Conservation (phyloP, 2,329 filamentous ascomycete genomes). For the Trichothecium sympodiale region DNA sequence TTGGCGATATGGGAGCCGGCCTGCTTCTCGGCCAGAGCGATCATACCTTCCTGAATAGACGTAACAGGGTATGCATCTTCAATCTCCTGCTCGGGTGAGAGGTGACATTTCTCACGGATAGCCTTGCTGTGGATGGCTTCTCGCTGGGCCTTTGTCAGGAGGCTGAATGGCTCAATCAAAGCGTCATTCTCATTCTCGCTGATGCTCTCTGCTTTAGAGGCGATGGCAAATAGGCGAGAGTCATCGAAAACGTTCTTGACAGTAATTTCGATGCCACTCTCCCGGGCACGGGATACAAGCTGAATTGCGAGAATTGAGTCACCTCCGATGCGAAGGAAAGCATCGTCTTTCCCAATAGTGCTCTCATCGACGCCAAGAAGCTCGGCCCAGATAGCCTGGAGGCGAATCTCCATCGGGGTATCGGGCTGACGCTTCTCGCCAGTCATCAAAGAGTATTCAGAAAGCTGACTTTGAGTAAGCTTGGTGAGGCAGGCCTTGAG, state of each 20-base stretch:
- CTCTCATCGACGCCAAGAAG: constrained; percentile 1
- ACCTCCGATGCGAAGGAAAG: constrained; percentile 9
- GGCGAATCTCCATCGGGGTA: constrained; percentile 12
- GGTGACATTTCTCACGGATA: background rate
- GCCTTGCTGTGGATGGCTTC: background rate
- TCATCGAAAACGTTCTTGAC: constrained; percentile 2
- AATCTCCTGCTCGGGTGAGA: background rate
- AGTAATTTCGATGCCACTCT: background rate
- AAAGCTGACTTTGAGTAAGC: constrained; percentile 6
- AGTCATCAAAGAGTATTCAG: constrained; percentile 13
- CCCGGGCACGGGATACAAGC: constrained; percentile 2
- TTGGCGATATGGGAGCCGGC: constrained; percentile 21
- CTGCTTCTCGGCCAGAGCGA: constrained; percentile 18
- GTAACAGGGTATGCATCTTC: constrained; percentile 24
- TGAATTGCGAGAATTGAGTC: constrained; percentile 9
- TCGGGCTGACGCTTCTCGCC: constrained; percentile 8
- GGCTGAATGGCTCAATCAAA: too few relatives aligned
- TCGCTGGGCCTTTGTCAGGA: background rate
- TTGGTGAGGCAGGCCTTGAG: constrained; percentile 1
- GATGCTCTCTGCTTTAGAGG: background rate
- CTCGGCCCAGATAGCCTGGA: constrained; percentile 20
- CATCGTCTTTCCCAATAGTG: constrained; percentile 5
- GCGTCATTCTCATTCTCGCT: too few relatives aligned
- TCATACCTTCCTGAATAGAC: constrained; percentile 23
- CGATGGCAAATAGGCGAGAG: constrained; percentile 1